Percentiles rank a stretch among this genome's conserved stretches.
Evolutionary conservation across 345 rosid species (phyloP).

Genomic region (Ailanthus altissimus): DNA sequence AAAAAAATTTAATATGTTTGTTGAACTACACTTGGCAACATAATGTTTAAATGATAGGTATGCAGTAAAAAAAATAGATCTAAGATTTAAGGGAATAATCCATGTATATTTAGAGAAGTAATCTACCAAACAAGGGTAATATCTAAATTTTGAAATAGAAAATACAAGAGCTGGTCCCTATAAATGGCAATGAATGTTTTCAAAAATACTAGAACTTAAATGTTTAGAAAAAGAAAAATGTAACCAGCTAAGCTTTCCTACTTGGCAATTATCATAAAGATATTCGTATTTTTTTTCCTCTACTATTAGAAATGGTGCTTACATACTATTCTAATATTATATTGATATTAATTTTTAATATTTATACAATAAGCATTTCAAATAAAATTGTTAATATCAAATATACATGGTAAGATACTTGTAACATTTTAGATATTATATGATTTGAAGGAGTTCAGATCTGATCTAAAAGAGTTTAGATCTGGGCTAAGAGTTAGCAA

Average conservation of each 20-base stretch:
- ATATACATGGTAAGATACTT: no score
- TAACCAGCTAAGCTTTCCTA: constrained; percentile 8
- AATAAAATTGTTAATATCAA: no score
- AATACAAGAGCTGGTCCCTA: constrained; percentile 17
- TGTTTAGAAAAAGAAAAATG: background rate
- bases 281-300: background rate
- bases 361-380: no score
- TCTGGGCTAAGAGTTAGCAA: no score
- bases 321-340: no score
- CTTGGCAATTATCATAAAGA: constrained; percentile 20
- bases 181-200: constrained; percentile 12
- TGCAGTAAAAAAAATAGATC: constrained; percentile 12
- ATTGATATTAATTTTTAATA: no score
- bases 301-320: no score
- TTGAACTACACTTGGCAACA: constrained; percentile 17
- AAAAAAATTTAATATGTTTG: constrained; percentile 4
- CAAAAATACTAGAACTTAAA: background rate
- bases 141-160: constrained; percentile 10
- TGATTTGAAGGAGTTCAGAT: no score
- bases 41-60: constrained; percentile 15
- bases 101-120: background rate
- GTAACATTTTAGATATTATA: no score
- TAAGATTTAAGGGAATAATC: constrained; percentile 6
- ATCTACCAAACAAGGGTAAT: background rate
- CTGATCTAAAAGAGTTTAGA: no score